These are phyloP conservation scores for Millerozyma acaciae DNA, from an alignment of 805 yeast genomes.

Conservation along the genomic window DNA sequence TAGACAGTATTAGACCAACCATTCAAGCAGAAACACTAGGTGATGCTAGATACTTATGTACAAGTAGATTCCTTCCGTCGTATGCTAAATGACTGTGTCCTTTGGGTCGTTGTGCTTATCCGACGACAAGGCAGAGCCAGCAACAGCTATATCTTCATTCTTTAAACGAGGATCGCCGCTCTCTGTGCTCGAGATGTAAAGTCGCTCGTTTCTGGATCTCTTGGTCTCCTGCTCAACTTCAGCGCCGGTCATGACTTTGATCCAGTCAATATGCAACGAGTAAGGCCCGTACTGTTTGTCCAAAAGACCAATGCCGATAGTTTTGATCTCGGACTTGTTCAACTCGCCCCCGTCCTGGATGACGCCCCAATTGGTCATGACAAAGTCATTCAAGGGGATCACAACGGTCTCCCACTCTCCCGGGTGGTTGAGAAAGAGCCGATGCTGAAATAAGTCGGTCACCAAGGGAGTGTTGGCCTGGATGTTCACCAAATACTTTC, in stretches of 20 bases:
- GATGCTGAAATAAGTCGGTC: conserved; percentile 79
- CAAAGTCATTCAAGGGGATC: conserved; percentile 73
- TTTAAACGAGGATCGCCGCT: conserved; percentile 7
- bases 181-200: conserved; percentile 11
- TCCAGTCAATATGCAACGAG: conserved; percentile 64
- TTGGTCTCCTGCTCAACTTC: conserved; percentile 42
- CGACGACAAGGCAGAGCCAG: conserved; percentile 27
- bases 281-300: conserved; percentile 79
- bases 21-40: no score
- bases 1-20: no score
- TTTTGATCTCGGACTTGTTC: conserved; percentile 61
- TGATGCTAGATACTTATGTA: no score
- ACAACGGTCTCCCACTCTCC: conserved; percentile 83
- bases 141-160: conserved; percentile 9
- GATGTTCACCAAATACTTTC: conserved; percentile 74
- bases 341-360: conserved; percentile 48
- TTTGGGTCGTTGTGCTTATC: conserved; percentile 30
- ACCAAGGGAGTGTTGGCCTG: conserved; percentile 77
- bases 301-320: conserved; percentile 73
- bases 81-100: conserved; percentile 29
- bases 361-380: conserved; percentile 78
- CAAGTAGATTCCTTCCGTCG: no score
- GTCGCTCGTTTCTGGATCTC: conserved; percentile 27
- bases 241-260: conserved; percentile 62
- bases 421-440: conserved; percentile 66